Evolutionary conservation across 768 basidiomycete species (phyloP).

Genomic region (Lentinula boryana): DNA sequence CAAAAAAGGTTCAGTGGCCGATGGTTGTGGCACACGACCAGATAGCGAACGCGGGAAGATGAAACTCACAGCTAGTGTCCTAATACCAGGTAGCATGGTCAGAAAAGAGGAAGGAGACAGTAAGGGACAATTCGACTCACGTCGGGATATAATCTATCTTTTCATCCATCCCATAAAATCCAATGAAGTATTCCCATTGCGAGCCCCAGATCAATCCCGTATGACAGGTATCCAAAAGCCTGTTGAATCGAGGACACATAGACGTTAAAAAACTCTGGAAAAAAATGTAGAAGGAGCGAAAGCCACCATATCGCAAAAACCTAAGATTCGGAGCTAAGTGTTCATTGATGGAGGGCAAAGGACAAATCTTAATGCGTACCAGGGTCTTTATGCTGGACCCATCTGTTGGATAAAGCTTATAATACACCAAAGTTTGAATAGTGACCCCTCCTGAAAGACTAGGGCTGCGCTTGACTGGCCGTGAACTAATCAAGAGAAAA

Average conservation of each 20-base stretch:
- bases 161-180: constrained; percentile 19
- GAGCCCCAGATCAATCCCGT: constrained; percentile 31
- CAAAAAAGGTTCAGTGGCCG: neutral
- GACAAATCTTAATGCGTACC: constrained; percentile 13
- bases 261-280: too few relatives aligned
- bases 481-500: neutral
- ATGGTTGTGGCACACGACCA: neutral
- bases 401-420: constrained; percentile 27
- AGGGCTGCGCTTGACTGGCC: neutral
- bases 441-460: constrained; percentile 28
- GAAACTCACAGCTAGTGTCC: neutral
- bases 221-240: constrained; percentile 32
- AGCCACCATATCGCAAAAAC: constrained; percentile 25
- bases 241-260: constrained; percentile 6
- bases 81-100: neutral
- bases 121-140: constrained; percentile 13
- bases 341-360: neutral
- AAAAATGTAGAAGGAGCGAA: too few relatives aligned
- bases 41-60: neutral
- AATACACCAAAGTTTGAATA: constrained; percentile 28
- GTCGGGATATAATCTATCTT: constrained; percentile 28
- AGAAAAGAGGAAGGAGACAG: neutral
- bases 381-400: constrained; percentile 17
- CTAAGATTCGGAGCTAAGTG: constrained; percentile 10
- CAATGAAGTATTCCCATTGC: constrained; percentile 33